A percentile compares a stretch with the other conserved stretches of the same genome.
These are phyloP conservation scores for Mortierella sp. DNA, from an alignment of 371 early-diverging fungal genomes.

Conservation along the genomic window DNA sequence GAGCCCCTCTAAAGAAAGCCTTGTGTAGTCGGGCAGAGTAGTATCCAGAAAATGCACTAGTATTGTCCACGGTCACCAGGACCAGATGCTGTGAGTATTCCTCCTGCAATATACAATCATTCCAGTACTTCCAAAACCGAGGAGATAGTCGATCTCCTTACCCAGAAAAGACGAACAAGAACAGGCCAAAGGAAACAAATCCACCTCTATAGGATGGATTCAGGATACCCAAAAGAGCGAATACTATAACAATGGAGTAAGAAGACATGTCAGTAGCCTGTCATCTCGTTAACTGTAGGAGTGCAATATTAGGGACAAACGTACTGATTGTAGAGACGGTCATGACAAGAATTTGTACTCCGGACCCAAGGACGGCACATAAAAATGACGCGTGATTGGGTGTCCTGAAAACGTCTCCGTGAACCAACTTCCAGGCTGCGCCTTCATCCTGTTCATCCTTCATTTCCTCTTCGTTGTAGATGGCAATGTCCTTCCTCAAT, in stretches of 20 bases:
- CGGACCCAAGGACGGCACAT: slow-evolving; percentile 82
- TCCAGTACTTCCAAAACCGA: too few relatives aligned
- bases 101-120: too few relatives aligned
- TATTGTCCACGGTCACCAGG: too few relatives aligned
- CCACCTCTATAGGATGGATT: slow-evolving; percentile 86
- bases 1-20: slow-evolving; percentile 77
- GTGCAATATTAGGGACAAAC: background rate
- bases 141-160: slow-evolving; percentile 54
- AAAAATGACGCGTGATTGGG: slow-evolving; percentile 70
- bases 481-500: slow-evolving; percentile 86
- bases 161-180: slow-evolving; percentile 78
- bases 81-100: too few relatives aligned
- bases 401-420: slow-evolving; percentile 88
- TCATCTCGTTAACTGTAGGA: background rate
- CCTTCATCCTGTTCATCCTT: slow-evolving; percentile 91
- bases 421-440: slow-evolving; percentile 93
- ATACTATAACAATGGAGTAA: slow-evolving; percentile 47
- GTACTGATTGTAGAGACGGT: slow-evolving; percentile 59
- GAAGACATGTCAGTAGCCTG: background rate
- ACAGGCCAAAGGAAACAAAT: slow-evolving; percentile 72
- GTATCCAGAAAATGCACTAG: slow-evolving; percentile 74
- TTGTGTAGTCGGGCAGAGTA: slow-evolving; percentile 82
- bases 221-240: slow-evolving; percentile 82
- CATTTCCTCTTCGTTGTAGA: slow-evolving; percentile 80
- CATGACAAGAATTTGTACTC: slow-evolving; percentile 81